Evolutionary conservation across 345 rosid species (phyloP), one percentile per base, ranked within the genome.

Genomic region (Boechera retrofracta): DNA sequence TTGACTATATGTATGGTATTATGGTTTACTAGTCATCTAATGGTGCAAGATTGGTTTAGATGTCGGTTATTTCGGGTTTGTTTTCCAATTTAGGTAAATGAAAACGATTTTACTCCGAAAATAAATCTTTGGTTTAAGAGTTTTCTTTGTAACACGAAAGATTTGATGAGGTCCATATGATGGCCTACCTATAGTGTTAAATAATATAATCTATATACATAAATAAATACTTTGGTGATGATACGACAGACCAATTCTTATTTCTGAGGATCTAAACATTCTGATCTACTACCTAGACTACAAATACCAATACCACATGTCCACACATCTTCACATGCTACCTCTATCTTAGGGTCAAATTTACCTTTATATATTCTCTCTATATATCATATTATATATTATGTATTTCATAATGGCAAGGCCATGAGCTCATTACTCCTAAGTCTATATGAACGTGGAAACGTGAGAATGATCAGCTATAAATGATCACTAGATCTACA

Each of bases 371-470:
- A 4, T 33, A 45, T 54, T 53, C 16, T 38, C 29, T 64, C 35
- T 58, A 3, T 9, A 5, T 33, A 54, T 13, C 41, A 4, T 45
- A 45, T 44, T 65, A 8, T 28, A 26, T 55, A 53, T 65, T 56
- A 31, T 65, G 52, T 5, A 55, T 33, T 32, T 75, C 38, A 36
- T 42, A 61, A 55, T 57, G 42, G 29, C 52, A 45, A 56, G 47
- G 58, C 44, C 78, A 67, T 70, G 54, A 12, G 38, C 36, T 71
- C 67, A 60, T 67, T 29, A 58, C 52, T 41, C 69, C 64, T 39
- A 49, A 31, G 39, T 51, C 48, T 61, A 21, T 41, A 61, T 61
- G 64, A 69, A 53, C 64, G 56, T 69, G 70, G 48, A 59, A 68
- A 58, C 75, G 54, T 61, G 79, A 54, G 48, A 45, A 32, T 60